Evolutionary conservation across 192 early-diverging fungal genomes (phyloP).

Genomic region (Blastocladiella britannica): DNA sequence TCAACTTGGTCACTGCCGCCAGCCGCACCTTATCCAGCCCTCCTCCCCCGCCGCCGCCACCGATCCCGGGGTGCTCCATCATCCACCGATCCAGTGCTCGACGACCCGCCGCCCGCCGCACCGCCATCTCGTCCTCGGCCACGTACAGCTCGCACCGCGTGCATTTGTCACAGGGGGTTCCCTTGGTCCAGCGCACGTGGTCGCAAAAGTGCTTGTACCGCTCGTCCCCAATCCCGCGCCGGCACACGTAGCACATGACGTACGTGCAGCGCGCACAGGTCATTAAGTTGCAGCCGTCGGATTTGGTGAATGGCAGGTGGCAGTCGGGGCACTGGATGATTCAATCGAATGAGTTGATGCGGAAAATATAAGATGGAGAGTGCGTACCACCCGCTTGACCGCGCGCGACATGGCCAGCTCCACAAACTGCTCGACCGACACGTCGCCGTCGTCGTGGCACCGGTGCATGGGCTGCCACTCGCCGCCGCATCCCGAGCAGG

Average conservation of each 20-base stretch:
- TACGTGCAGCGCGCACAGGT: constrained; percentile 13
- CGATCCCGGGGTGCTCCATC: neutral
- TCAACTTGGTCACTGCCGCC: too few relatives aligned
- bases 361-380: neutral
- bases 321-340: constrained; percentile 18
- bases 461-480: constrained; percentile 11
- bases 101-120: neutral
- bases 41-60: too few relatives aligned
- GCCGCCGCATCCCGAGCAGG: constrained; percentile 10
- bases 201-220: neutral
- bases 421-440: constrained; percentile 11
- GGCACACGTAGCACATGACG: constrained; percentile 19
- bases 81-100: neutral
- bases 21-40: too few relatives aligned
- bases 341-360: neutral
- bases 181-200: neutral
- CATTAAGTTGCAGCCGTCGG: constrained; percentile 22
- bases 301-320: constrained; percentile 11
- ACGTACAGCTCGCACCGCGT: neutral
- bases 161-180: neutral
- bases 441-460: constrained; percentile 13
- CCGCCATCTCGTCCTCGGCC: neutral
- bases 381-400: constrained; percentile 14
- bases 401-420: constrained; percentile 16
- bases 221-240: constrained; percentile 10